Base-by-base conservation (phyloP, 345 rosid species). In the Lepidium africanum region DNA sequence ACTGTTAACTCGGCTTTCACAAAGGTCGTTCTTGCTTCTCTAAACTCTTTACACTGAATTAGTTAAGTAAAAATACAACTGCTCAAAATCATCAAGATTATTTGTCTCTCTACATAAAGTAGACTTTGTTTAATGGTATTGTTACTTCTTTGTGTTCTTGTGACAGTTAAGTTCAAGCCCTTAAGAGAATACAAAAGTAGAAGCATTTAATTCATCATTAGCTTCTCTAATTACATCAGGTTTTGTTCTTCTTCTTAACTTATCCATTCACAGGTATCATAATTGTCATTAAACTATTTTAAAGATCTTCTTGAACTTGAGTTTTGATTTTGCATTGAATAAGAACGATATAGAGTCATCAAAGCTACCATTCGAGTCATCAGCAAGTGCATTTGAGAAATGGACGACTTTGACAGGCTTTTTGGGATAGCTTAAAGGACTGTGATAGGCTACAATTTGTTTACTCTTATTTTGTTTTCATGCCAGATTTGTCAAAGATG, bases 161-260 rank as follows among this genome's bases (percentile, higher is more conserved):
- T 30, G 46, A 50, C 87, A 90, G 96, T 80, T 90, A 80, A 90
- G 90, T 80, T 61, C 78, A 37, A 78, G 83, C 50, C 83, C 84
- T 19, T 91, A 90, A 72, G 91, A 87, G 67, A 90, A 67, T 81
- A 76, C 81, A 6, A 67, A 88, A 53, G 95, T 88, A 62, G 88
- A 87, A 63, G 36, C 85, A 4, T 93, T 90, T 71, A 90, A 88
- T 70, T 82, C 97, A 53, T 84, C 94, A 1, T 73, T 90, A 57
- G 85, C 97, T 70, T 82, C 87, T 39, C 81, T 93, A 60, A 83
- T 88, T 50, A 85, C 96, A 64, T 90, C 97, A 78, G 97, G 97
- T 90, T 51, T 46, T 61, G 12, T 56, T 38, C 39, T 30, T 68
- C 14, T 42, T 17, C 59, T 56, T 65, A 21, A 17, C 16, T 59